Evolutionary conservation across 495 filamentous ascomycete genomes (phyloP).

Genomic region (Aspergillus nidulans): DNA sequence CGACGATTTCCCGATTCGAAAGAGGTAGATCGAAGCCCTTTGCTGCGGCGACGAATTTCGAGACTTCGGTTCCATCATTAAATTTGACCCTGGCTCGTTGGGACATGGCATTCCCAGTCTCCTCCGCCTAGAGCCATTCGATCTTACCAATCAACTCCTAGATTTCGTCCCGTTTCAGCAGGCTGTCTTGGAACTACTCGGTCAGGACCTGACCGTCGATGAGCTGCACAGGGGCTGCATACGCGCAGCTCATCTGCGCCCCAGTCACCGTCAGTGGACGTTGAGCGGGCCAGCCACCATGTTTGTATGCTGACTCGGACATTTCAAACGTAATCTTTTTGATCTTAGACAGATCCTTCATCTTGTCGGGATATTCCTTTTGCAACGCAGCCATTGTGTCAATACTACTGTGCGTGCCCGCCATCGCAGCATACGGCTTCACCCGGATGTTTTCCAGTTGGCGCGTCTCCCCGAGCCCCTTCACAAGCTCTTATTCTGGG

Average conservation of each 20-base stretch:
- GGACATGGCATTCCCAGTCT: slow-evolving; percentile 3
- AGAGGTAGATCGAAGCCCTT: slow-evolving; percentile 25
- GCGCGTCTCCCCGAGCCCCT: slow-evolving; percentile 36
- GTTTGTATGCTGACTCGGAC: slow-evolving; percentile 1
- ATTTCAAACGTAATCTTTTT: slow-evolving; percentile 27
- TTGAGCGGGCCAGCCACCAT: slow-evolving; percentile 33
- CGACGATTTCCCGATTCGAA: slow-evolving; percentile 32
- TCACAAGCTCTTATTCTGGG: slow-evolving; percentile 23
- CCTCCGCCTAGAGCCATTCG: slow-evolving; percentile 26
- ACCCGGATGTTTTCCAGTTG: slow-evolving; percentile 32
- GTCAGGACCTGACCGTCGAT: slow-evolving; percentile 35
- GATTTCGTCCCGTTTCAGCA: slow-evolving; percentile 34
- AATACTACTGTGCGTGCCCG: slow-evolving; percentile 16
- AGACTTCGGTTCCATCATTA: slow-evolving; percentile 15
- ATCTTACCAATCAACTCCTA: slow-evolving; percentile 36
- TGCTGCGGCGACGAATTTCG: slow-evolving; percentile 17
- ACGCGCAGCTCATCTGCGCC: slow-evolving; percentile 41
- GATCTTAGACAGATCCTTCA: slow-evolving; percentile 14
- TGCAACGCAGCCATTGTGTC: slow-evolving; percentile 28
- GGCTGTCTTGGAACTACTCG: slow-evolving; percentile 25
- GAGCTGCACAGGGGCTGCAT: slow-evolving; percentile 38
- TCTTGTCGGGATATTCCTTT: slow-evolving; percentile 17
- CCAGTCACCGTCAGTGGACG: slow-evolving; percentile 34
- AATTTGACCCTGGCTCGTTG: neutral
- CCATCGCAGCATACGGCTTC: slow-evolving; percentile 39